Conservation (phyloP, 2,329 filamentous ascomycete genomes). For the Calycina herbarum region DNA sequence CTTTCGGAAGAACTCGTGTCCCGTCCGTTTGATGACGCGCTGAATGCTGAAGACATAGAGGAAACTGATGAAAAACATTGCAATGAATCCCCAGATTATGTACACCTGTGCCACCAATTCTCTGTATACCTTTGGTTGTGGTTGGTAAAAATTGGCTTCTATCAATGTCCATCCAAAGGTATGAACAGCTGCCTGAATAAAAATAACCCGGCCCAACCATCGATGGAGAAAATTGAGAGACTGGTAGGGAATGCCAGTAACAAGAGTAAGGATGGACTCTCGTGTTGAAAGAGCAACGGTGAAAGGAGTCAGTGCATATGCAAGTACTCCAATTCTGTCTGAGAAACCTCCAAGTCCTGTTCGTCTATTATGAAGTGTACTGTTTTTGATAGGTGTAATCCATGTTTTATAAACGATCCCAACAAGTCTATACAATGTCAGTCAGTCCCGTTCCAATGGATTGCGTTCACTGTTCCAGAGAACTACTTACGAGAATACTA, state of each 20-base stretch:
- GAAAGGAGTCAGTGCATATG: conserved; percentile 73
- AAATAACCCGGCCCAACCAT: conserved; percentile 74
- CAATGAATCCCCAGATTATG: conserved; percentile 72
- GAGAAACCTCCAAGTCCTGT: conserved; percentile 66
- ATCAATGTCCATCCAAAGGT: conserved; percentile 71
- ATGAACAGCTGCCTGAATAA: conserved; percentile 66
- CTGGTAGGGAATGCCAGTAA: conserved; percentile 75
- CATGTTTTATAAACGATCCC: conserved; percentile 69
- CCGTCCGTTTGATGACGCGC: conserved; percentile 62
- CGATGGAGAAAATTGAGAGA: conserved; percentile 77
- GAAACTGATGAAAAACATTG: conserved; percentile 62
- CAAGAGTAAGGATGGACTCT: conserved; percentile 67
- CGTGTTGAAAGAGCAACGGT: conserved; percentile 66
- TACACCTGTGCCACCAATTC: conserved; percentile 64
- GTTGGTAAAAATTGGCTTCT: conserved; percentile 67
- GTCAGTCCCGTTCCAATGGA: not conserved
- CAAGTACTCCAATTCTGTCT: conserved; percentile 68
- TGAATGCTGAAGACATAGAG: conserved; percentile 60
- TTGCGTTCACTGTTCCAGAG: not conserved
- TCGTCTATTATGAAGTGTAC: conserved; percentile 61
- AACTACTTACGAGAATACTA: conserved; percentile 57
- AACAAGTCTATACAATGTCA: conserved; percentile 45
- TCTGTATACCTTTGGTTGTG: conserved; percentile 60
- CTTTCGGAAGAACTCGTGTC: conserved; percentile 78
- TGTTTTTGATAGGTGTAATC: conserved; percentile 65